phyloP scores from a whole-genome alignment of 805 yeast species.

The Sugiyamaella floridensis region DNA sequence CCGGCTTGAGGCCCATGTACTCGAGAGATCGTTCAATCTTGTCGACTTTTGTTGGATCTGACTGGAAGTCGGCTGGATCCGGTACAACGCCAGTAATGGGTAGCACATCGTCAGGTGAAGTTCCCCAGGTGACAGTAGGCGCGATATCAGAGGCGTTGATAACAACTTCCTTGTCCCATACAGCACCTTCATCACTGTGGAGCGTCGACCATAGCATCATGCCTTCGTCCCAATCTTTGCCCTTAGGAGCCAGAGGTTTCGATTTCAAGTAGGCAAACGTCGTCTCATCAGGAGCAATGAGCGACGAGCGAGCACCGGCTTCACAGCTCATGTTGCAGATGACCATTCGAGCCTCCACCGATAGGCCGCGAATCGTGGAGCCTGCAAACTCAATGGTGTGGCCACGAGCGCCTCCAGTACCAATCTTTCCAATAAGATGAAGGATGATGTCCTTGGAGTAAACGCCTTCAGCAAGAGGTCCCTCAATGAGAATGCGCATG shows the following conservation, averaged over 20 bases:
- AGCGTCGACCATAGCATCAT: conserved; percentile 82
- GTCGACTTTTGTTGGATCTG: conserved; percentile 57
- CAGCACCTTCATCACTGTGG: conserved; percentile 81
- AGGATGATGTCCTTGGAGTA: conserved; percentile 92
- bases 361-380: conserved; percentile 75
- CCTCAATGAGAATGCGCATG: conserved; percentile 82
- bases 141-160: conserved; percentile 78
- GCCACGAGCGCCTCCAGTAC: conserved; percentile 99
- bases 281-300: conserved; percentile 89
- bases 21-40: conserved; percentile 86
- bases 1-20: conserved; percentile 85
- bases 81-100: conserved; percentile 89
- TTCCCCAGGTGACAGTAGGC: conserved; percentile 99
- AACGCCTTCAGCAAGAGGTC: conserved; percentile 76
- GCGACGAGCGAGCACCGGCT: conserved; percentile 99
- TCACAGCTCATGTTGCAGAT: conserved; percentile 98
- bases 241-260: conserved; percentile 90
- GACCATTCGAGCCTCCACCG: conserved; percentile 98
- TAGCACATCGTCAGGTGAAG: conserved; percentile 95
- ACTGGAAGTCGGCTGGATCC: conserved; percentile 60
- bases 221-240: conserved; percentile 91
- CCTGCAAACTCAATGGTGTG: conserved; percentile 95
- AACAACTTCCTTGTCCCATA: conserved; percentile 72
- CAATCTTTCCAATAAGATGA: conserved; percentile 91
- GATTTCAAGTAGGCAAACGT: conserved; percentile 86